Evolutionary conservation across 78 protist species (phyloP).

Genomic region (Protostelium mycophagum): DNA sequence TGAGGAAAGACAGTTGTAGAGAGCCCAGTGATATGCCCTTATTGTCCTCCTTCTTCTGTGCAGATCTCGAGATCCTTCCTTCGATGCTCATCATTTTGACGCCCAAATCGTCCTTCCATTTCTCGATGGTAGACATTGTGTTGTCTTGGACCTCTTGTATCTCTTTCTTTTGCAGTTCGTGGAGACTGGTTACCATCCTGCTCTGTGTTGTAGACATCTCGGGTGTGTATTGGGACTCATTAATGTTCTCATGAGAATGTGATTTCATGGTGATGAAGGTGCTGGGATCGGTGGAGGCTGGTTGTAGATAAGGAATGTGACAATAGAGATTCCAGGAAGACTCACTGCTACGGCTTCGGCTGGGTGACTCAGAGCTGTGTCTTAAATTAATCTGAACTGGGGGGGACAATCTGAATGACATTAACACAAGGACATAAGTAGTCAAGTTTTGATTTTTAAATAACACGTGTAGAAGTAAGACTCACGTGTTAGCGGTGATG

Average conservation of each 20-base stretch:
- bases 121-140: neutral
- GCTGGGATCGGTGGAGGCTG: too few relatives aligned
- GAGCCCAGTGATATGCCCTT: neutral
- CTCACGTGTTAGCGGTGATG: neutral
- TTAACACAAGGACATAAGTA: neutral
- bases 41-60: neutral
- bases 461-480: neutral
- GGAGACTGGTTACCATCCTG: neutral
- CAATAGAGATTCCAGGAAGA: neutral
- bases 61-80: neutral
- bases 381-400: neutral
- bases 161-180: neutral
- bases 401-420: neutral
- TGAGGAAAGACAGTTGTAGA: neutral
- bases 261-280: too few relatives aligned
- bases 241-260: too few relatives aligned
- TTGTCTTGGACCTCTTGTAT: neutral
- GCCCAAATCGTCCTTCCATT: neutral
- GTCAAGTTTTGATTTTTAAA: neutral
- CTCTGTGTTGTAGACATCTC: too few relatives aligned
- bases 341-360: neutral
- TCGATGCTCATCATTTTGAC: neutral
- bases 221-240: neutral
- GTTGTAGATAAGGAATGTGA: neutral
- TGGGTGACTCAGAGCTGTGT: neutral